Conservation (phyloP, 1,139 yeast genomes). For the Sugiyamaella neomexicana region DNA sequence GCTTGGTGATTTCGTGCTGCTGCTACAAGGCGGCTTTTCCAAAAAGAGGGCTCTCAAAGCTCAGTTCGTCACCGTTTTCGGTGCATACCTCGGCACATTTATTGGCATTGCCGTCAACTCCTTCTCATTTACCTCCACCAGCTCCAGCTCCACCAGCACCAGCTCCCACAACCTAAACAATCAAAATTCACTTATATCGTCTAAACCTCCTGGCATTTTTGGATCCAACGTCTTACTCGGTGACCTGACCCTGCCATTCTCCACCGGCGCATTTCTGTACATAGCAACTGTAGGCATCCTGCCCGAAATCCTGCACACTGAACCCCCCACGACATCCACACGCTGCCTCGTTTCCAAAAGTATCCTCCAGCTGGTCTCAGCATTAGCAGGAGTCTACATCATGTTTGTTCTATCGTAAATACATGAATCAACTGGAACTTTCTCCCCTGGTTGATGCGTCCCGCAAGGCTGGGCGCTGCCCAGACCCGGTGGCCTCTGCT, state of each 20-base stretch:
- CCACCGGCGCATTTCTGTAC: conserved; percentile 69
- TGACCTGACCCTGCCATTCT: conserved; percentile 61
- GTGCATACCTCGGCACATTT: conserved; percentile 63
- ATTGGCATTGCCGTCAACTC: conserved; percentile 55
- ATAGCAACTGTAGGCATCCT: conserved; percentile 66
- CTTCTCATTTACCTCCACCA: conserved; percentile 10
- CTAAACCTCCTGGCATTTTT: conserved; percentile 44
- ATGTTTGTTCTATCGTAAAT: conserved; percentile 51
- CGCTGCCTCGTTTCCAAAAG: conserved; percentile 42
- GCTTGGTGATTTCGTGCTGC: conserved; percentile 68
- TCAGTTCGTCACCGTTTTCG: conserved; percentile 61
- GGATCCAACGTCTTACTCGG: conserved; percentile 52
- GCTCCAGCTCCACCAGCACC: neutral
- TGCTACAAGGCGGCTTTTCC: conserved; percentile 63
- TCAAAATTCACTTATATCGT: no score
- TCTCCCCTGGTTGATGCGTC: neutral
- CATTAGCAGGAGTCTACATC: conserved; percentile 50
- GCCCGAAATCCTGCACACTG: conserved; percentile 57
- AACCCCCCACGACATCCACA: conserved; percentile 37
- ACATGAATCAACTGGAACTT: no score
- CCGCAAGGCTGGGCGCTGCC: neutral
- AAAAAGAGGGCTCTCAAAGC: conserved; percentile 61
- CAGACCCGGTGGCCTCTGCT: no score
- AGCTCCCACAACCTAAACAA: no score
- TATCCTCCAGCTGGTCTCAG: conserved; percentile 46